Conservation (phyloP, 1,284 basidiomycete genomes). For the Malassezia psittaci region DNA sequence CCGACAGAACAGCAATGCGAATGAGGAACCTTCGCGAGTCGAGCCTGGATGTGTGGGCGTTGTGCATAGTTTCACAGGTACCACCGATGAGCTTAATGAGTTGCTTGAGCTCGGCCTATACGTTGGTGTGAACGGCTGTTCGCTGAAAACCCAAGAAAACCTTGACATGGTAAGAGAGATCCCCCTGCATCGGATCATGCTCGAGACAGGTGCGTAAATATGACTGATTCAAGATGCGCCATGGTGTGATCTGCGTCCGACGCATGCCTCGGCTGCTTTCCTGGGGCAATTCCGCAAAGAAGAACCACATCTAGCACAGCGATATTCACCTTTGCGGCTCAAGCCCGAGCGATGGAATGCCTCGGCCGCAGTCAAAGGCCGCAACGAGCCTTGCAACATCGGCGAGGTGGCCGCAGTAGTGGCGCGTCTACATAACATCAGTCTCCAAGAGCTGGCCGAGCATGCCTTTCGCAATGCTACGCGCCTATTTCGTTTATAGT, state of each 20-base stretch:
- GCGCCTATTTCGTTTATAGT: conserved; percentile 25
- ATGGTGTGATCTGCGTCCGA: conserved; percentile 70
- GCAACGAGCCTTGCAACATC: conserved; percentile 68
- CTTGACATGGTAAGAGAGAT: conserved; percentile 58
- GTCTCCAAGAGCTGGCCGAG: conserved; percentile 56
- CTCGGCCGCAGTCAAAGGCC: conserved; percentile 64
- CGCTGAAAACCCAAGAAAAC: conserved; percentile 68
- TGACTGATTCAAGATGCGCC: conserved; percentile 27
- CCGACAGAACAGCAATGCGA: conserved; percentile 4
- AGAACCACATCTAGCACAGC: conserved; percentile 49
- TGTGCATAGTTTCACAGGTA: conserved; percentile 78
- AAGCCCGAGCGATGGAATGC: conserved; percentile 60
- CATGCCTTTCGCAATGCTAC: conserved; percentile 28
- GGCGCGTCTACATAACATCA: conserved; percentile 54
- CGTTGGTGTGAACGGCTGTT: conserved; percentile 71
- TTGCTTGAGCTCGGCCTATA: conserved; percentile 52
- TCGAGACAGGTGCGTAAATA: conserved; percentile 60
- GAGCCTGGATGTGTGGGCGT: conserved; percentile 50
- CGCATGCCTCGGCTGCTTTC: conserved; percentile 61
- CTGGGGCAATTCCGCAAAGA: conserved; percentile 53
- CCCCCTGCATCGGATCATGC: conserved; percentile 59
- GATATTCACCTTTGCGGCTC: conserved; percentile 56
- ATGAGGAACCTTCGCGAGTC: background rate
- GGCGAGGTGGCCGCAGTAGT: conserved; percentile 70
- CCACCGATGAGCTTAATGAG: conserved; percentile 59